Evolutionary conservation across 2,329 filamentous ascomycete species (phyloP).

Genomic region (Penicillium verrucosum): DNA sequence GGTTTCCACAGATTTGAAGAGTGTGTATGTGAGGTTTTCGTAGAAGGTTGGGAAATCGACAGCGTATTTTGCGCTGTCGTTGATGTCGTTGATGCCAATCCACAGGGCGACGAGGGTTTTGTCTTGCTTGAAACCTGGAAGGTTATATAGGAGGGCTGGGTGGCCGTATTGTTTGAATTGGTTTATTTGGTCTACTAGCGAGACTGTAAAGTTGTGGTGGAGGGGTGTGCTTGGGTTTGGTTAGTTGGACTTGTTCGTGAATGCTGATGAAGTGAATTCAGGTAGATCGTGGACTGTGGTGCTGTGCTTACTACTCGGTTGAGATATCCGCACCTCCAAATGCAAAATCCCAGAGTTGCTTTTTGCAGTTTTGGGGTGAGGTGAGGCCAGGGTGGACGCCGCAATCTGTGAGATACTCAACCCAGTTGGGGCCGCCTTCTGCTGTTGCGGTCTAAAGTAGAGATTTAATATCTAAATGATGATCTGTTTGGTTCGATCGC

Average conservation of each 20-base stretch:
- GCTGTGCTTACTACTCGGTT: conserved; percentile 36
- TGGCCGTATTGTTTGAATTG: conserved; percentile 50
- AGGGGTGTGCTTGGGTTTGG: conserved; percentile 41
- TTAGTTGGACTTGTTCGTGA: not conserved
- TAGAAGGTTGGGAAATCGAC: conserved; percentile 49
- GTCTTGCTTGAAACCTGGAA: conserved; percentile 30
- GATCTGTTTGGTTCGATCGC: not conserved
- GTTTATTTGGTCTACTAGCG: conserved; percentile 50
- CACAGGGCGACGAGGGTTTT: conserved; percentile 50
- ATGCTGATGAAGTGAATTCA: not conserved
- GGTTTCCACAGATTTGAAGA: conserved; percentile 43
- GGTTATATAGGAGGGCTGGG: conserved; percentile 35
- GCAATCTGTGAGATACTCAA: conserved; percentile 53
- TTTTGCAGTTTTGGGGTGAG: conserved; percentile 44
- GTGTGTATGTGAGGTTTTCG: conserved; percentile 38
- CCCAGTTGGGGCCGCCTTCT: conserved; percentile 55
- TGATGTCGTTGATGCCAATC: conserved; percentile 59
- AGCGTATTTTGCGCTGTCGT: conserved; percentile 47
- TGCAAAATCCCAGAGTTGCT: conserved; percentile 56
- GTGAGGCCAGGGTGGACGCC: conserved; percentile 46
- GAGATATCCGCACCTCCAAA: conserved; percentile 54
- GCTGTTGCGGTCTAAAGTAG: conserved; percentile 45
- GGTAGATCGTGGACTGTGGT: not conserved
- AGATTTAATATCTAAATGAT: not conserved
- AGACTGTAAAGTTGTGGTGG: conserved; percentile 52